Base-by-base conservation (phyloP, 1,139 yeast species). In the Yamadazyma oceani region DNA sequence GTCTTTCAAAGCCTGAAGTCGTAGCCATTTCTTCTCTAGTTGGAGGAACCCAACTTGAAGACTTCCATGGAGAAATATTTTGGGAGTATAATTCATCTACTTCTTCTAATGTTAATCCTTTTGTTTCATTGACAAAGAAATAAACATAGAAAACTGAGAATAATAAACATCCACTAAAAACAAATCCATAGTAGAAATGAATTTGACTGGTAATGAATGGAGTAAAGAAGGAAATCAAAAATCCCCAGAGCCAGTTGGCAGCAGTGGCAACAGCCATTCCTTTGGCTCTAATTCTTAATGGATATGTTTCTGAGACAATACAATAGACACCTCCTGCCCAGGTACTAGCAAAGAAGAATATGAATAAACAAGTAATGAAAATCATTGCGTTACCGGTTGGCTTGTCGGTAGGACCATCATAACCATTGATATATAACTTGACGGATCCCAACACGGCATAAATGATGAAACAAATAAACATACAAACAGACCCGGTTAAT, bases 281-380 rank as follows among this genome's bases (percentile, higher is more conserved):
- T 46, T 55, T 53, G 33, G 63, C 54, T 43, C 62, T 55, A 31
- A 57, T 51, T 41, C 46, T 51, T 37, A 49, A 58, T 43, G 56
- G 60, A 50, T 51, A 46, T 25, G 49, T 43, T 43, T 55, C 60
- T 45, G 51, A 37, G 48, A 82, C 77, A 50, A 85, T 80, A 40
- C 84, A 84, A 77, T 80, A 88, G 32, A 82, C 82, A 55, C 82
- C 78, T 53, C 95, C 92, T 45, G 90, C 95, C 95, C 95, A 86
- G 6, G 95, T 81, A 27, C 85, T 75, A 26, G 95, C 92, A 58
- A 86, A 87, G 69, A 78, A 82, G 75, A 84, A 83, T 46, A 88
- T 85, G 67, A 80, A 88, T 44, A 85, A 58, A 61, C 92, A 84
- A 22, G 90, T 80, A 51, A 87, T 76, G 53, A 85, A 81, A 58